Percentiles rank a stretch among this genome's conserved stretches.
Conservation (phyloP, 495 filamentous ascomycete species). For the Aspergillus baeticus region DNA sequence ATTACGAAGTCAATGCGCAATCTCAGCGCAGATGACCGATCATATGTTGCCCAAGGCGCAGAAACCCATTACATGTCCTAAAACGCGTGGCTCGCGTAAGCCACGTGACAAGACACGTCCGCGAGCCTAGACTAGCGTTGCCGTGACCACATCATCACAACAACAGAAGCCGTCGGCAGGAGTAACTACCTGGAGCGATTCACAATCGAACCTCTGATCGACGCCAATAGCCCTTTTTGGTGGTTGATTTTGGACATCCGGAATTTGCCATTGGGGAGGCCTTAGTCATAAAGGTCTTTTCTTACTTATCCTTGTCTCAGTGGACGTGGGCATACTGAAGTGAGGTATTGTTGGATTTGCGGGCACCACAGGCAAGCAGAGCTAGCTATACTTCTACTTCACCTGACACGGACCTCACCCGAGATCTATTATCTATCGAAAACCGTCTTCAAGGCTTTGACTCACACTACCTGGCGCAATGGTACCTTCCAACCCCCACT, state of each 20-base stretch:
- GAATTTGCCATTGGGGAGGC: neutral
- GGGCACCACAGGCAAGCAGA: too few relatives aligned
- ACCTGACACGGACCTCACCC: too few relatives aligned
- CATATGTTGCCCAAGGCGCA: neutral
- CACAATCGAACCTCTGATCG: conserved; percentile 1
- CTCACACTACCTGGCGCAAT: neutral
- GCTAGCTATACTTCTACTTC: too few relatives aligned
- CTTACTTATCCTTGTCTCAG: too few relatives aligned
- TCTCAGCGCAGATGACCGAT: neutral
- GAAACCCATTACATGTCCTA: conserved; percentile 23
- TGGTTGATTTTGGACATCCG: neutral
- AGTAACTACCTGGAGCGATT: neutral
- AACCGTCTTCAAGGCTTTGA: too few relatives aligned
- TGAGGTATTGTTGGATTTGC: too few relatives aligned
- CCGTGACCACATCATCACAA: conserved; percentile 22
- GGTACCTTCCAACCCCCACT: neutral
- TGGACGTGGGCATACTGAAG: too few relatives aligned
- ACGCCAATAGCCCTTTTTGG: conserved; percentile 2
- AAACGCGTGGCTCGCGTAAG: conserved; percentile 23
- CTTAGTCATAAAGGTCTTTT: neutral
- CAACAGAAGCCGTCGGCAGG: conserved; percentile 18
- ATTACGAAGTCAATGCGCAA: too few relatives aligned
- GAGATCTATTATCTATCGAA: too few relatives aligned
- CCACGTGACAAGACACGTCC: conserved; percentile 20
- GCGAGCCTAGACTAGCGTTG: conserved; percentile 12